Base-by-base conservation (phyloP, 768 basidiomycete genomes). In the Lentinula edodes region DNA sequence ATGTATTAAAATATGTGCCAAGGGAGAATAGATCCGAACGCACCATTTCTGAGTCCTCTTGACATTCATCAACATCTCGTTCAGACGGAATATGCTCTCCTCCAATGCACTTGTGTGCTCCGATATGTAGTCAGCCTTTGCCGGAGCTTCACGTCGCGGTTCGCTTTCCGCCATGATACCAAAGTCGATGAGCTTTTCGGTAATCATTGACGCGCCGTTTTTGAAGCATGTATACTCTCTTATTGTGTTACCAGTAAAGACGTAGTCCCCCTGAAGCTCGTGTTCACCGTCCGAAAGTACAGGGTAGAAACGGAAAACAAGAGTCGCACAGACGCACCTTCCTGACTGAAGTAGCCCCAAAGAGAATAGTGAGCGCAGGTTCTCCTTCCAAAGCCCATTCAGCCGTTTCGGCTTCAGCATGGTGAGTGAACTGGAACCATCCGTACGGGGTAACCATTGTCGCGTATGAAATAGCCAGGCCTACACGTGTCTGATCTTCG, bases 161-260 rank as follows among this genome's bases (percentile, higher is more conserved):
- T 98, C 96, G 63, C 90, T 94, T 81, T 99, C 97, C 51, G 93
- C 93, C 94, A 98, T 95, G 75, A 99, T 98, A 73, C 92, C 90
- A 71, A 94, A 91, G 75, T 94, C 92, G 68, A 99, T 83, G 52
- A 98, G 83, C 74, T 98, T 98, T 76, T 93, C 93, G 12, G 92
- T 90, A 66, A 97, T 81, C 4, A 93, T 92, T 28, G 90, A 91
- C 82, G 96, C 96, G 78, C 98, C 95, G 73, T 99, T 99, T 72
- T 94, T 91, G 72, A 98, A 97, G 78, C 96, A 98, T 5, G 95
- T 73, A 71, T 93, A 94, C 82, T 94, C 92, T 67, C 92, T 92
- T 72, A 88, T 81, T 18, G 83, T 83, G 75, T 97, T 96, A 18
- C 94, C 97, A 3, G 97, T 98, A 64, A 98, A 83, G 59, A 99